Percentiles rank a stretch among this genome's conserved stretches.
phyloP scores from a whole-genome alignment of 202 grass and related monocot genomes.

The Setaria viridis region DNA sequence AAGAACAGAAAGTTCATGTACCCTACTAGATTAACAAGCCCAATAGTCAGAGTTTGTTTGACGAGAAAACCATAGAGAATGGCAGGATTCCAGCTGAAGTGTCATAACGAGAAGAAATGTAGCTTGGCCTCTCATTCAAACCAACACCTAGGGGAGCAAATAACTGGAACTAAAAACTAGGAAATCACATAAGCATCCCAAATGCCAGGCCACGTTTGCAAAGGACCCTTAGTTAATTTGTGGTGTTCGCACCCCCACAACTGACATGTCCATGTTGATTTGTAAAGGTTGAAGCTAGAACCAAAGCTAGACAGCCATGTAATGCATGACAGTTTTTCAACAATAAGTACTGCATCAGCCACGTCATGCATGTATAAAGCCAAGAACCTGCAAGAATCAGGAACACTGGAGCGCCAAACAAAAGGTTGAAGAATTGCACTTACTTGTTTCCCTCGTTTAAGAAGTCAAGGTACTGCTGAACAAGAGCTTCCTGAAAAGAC shows the following conservation, averaged over 20 bases:
- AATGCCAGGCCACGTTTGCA: not conserved
- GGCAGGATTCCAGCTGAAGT: not conserved
- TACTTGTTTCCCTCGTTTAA: constrained; percentile 89
- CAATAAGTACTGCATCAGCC: not conserved
- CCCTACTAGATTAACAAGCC: not conserved
- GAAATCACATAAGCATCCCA: not conserved
- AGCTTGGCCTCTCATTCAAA: not conserved
- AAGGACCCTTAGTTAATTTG: not conserved
- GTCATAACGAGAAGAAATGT: not conserved
- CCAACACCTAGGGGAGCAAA: not conserved
- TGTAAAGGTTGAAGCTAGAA: not conserved
- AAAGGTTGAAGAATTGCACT: constrained; percentile 40
- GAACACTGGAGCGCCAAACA: not conserved
- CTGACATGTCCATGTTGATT: not conserved
- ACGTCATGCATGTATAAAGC: not conserved
- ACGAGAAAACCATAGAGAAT: not conserved
- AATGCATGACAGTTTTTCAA: not conserved
- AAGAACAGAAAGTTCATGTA: constrained; percentile 2
- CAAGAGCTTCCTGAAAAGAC: constrained; percentile 69
- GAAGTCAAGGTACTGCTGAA: constrained; percentile 79
- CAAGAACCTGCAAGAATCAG: not conserved
- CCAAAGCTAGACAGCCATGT: not conserved
- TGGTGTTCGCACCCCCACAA: not conserved
- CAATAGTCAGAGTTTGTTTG: not conserved
- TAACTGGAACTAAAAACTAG: not conserved